Conservation (phyloP, 176 grass and related monocot species). For the Ampelocalamus luodianensis region DNA sequence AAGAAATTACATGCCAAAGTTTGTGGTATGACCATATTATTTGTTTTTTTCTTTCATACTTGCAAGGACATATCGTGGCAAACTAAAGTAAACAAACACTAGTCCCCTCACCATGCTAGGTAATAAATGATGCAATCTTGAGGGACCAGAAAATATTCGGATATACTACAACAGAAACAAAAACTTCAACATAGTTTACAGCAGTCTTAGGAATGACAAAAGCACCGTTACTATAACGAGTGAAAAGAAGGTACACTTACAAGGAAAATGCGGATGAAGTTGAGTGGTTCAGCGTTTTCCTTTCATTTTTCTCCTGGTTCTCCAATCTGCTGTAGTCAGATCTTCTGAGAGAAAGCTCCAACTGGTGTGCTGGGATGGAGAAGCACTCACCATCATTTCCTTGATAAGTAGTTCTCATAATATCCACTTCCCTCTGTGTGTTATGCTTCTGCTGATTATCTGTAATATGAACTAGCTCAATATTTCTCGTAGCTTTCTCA, state of each 20-base stretch:
- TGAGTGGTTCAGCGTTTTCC: constrained; percentile 81
- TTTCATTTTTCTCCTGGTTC: constrained; percentile 66
- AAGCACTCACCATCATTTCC: constrained; percentile 41
- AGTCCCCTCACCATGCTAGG: neutral
- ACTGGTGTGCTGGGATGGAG: constrained; percentile 54
- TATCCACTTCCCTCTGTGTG: constrained; percentile 27
- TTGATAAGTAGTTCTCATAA: constrained; percentile 26
- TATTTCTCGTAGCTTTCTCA: constrained; percentile 42
- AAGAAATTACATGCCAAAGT: neutral
- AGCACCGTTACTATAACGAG: neutral
- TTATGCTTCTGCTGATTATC: constrained; percentile 40
- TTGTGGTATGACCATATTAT: neutral
- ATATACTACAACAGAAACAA: neutral
- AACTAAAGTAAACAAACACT: neutral
- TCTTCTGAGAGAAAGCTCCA: constrained; percentile 90
- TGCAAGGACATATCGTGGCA: constrained; percentile 12
- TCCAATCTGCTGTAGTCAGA: constrained; percentile 60
- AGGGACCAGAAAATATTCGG: neutral
- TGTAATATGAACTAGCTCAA: constrained; percentile 54
- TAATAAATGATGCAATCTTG: constrained; percentile 26
- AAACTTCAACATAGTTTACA: neutral
- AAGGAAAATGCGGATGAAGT: constrained; percentile 88
- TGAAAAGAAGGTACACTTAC: constrained; percentile 52
- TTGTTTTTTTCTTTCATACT: constrained; percentile 1
- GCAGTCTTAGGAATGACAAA: neutral